Evolutionary conservation across 139 green algal species (phyloP).

Genomic region (Haematococcus lacustris): DNA sequence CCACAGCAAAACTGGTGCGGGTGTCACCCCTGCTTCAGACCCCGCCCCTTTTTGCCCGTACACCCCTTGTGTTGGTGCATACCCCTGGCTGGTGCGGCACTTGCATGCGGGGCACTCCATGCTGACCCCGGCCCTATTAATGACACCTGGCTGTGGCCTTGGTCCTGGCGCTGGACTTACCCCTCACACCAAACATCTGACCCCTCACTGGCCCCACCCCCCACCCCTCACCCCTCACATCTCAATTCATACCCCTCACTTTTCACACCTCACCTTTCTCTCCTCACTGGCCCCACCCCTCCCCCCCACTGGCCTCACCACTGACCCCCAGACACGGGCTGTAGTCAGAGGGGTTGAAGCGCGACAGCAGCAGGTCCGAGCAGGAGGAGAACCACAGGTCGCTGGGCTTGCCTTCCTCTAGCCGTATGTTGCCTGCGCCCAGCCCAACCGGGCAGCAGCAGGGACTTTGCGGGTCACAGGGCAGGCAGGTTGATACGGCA

Average conservation of each 20-base stretch:
- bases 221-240: neutral
- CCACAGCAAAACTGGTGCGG: neutral
- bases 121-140: neutral
- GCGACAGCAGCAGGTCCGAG: conserved; percentile 31
- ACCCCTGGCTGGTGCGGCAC: too few species aligned
- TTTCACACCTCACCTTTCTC: neutral
- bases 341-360: conserved; percentile 31
- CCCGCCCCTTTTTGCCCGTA: too few species aligned
- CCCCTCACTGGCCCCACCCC: too few species aligned
- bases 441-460: neutral
- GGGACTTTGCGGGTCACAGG: neutral
- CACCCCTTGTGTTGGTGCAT: too few species aligned
- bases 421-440: conserved; percentile 60
- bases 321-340: conserved; percentile 13
- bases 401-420: conserved; percentile 53
- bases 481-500: neutral
- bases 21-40: too few species aligned
- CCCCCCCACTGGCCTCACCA: neutral
- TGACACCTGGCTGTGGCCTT: neutral
- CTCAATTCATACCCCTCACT: neutral
- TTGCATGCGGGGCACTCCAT: too few species aligned
- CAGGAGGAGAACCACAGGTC: conserved; percentile 62
- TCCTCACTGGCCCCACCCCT: neutral
- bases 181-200: neutral
- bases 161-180: neutral